Percentiles rank a stretch among this genome's conserved stretches.
phyloP scores from a whole-genome alignment of 1,284 basidiomycete species.

The Irpex sp. region DNA sequence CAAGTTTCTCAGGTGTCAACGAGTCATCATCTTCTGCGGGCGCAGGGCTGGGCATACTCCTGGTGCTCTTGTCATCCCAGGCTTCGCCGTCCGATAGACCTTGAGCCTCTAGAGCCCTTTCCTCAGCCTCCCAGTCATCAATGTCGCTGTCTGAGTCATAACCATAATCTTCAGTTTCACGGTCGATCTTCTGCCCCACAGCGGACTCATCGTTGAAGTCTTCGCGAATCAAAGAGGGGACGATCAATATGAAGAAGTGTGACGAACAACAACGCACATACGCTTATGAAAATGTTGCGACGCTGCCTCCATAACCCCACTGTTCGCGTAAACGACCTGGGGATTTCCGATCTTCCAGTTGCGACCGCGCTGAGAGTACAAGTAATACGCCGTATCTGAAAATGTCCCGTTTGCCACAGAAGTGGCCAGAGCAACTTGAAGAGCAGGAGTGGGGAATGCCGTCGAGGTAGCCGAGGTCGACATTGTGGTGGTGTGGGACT shows the following conservation, averaged over 20 bases:
- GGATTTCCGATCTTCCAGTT: conserved; percentile 13
- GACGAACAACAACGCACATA: conserved; percentile 8
- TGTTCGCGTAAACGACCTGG: conserved; percentile 16
- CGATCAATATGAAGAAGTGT: neutral
- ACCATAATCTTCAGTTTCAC: conserved; percentile 9
- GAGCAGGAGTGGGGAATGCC: conserved; percentile 2
- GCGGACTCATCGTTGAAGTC: conserved; percentile 7
- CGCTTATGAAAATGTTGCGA: conserved; percentile 12
- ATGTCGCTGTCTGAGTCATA: conserved; percentile 15
- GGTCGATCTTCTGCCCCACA: neutral
- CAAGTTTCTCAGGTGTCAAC: neutral
- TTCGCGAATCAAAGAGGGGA: neutral
- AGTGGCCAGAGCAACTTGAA: conserved; percentile 13
- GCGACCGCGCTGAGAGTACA: conserved; percentile 13
- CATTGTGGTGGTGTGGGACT: neutral
- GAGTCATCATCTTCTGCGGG: neutral
- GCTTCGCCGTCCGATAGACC: neutral
- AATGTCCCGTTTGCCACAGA: conserved; percentile 15
- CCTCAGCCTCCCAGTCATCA: conserved; percentile 10
- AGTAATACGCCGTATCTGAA: conserved; percentile 17
- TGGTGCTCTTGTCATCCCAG: neutral
- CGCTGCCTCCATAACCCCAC: conserved; percentile 12
- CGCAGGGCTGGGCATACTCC: neutral
- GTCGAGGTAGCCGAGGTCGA: neutral
- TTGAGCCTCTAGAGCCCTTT: neutral